These are phyloP conservation scores for Termitomyces heimii DNA, from an alignment of 768 basidiomycete species.

Conservation along the genomic window DNA sequence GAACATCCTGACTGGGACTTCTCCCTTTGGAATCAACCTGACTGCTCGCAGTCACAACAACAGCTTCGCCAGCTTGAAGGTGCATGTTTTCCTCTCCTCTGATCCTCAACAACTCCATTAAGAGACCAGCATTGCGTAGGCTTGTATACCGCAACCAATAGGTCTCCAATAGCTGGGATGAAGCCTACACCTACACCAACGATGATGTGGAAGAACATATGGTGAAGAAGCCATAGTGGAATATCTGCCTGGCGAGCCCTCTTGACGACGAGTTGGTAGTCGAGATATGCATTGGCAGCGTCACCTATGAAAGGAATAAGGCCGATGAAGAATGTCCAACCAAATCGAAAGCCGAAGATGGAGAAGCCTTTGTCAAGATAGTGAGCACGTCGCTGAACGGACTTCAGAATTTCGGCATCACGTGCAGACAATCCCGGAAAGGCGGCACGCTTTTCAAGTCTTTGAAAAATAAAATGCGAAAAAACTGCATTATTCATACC, in stretches of 20 bases:
- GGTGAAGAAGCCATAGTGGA: conserved; percentile 55
- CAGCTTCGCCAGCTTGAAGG: conserved; percentile 28
- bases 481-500: conserved; percentile 31
- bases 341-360: conserved; percentile 76
- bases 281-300: conserved; percentile 52
- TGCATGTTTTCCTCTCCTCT: conserved; percentile 71
- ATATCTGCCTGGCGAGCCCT: conserved; percentile 72
- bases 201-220: conserved; percentile 76
- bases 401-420: conserved; percentile 69
- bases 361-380: conserved; percentile 85
- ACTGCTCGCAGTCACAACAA: conserved; percentile 1
- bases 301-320: conserved; percentile 70
- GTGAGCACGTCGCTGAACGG: conserved; percentile 73
- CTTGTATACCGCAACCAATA: conserved; percentile 73
- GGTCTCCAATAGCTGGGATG: conserved; percentile 71
- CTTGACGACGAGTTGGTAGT: conserved; percentile 72
- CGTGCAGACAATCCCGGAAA: conserved; percentile 74
- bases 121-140: conserved; percentile 83
- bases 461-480: not conserved
- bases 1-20: conserved; percentile 26
- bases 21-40: conserved; percentile 9
- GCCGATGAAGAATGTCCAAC: conserved; percentile 81
- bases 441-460: conserved; percentile 43
- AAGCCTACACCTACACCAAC: conserved; percentile 60
- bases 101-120: conserved; percentile 80